These are phyloP conservation scores for Cardamine chenopodiifolia DNA, from an alignment of 345 rosid genomes.

Conservation along the genomic window DNA sequence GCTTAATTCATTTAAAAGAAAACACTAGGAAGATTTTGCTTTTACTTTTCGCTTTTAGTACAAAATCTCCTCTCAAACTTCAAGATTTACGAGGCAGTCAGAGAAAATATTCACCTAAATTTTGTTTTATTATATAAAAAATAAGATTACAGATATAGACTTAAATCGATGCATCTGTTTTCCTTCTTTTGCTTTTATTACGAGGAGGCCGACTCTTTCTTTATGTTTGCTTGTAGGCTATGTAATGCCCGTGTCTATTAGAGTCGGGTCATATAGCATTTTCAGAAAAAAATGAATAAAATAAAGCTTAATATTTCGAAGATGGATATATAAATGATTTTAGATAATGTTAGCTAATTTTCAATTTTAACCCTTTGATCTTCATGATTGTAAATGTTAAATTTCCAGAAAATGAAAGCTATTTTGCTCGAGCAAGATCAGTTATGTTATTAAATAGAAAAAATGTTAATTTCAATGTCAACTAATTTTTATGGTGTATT, in stretches of 20 bases:
- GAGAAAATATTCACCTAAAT: conserved; percentile 29
- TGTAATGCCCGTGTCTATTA: conserved; percentile 40
- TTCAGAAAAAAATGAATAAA: conserved; percentile 9
- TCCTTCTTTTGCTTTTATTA: conserved; percentile 33
- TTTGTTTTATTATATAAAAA: neutral
- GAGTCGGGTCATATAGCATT: conserved; percentile 41
- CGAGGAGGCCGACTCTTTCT: conserved; percentile 35
- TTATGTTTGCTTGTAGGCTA: conserved; percentile 39
- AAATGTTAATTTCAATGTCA: too few relatives aligned
- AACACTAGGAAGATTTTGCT: conserved; percentile 28
- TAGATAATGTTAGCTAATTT: conserved; percentile 20
- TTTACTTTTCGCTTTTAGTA: conserved; percentile 36
- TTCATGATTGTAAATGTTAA: neutral
- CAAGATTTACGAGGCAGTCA: conserved; percentile 37
- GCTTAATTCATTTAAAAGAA: neutral
- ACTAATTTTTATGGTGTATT: too few relatives aligned
- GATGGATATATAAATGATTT: neutral
- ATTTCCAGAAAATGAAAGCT: neutral
- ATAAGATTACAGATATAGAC: neutral
- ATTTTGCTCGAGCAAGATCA: conserved; percentile 4
- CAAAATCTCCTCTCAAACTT: conserved; percentile 32
- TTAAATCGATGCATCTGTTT: conserved; percentile 21
- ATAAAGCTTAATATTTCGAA: conserved; percentile 7
- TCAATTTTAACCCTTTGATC: neutral
- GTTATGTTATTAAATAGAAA: neutral